Evolutionary conservation across 306 rosid genomes (phyloP), one percentile per base, ranked within the genome.

Genomic region (Gastrolobium villosum): DNA sequence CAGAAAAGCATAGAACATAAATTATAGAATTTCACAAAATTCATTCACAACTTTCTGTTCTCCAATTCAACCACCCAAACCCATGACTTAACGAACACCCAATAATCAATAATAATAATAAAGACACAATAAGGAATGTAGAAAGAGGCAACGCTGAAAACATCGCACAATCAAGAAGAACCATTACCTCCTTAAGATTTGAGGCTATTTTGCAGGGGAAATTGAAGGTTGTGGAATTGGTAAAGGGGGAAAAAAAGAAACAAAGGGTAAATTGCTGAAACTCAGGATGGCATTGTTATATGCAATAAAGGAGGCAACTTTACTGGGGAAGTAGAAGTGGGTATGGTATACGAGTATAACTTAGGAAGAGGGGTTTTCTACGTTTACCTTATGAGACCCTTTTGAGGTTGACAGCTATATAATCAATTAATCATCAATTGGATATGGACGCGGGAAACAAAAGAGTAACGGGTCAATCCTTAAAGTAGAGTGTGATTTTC

Each of bases 281-380:
- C 50, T 64, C 8, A 76, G 37, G 6, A 7, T 39, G 81, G 10
- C 70, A 28, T 69, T 70, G 60, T 2, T 37, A 56, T 2, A 43
- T 6, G 36, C 4, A 37, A 71, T 28, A 82, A 60, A 70, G 75
- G 15, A 15, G 2, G 53, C 7, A 79, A 79, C 83, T 79, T 83
- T 54, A 64, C 43, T 10, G 10, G 30, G 1, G 20, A 69, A 3
- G 52, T 15, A 65, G 3, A 39, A 7, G 10, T 11, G 52, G 5
- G 60, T 15, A 53, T 6, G 3, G 50, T 15, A 53, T 6, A 40
- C 0, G 39, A 54, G 65, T 5, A 60, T 61, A 13, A 71, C 86
- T 82, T 79, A 59, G 70, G 36, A 40, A 37, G 75, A 79, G 82
- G 74, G 86, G 86, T 76, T 86, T 80, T 56, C 34, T 5, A 7